These are phyloP conservation scores for Penicillium sp. DNA, from an alignment of 2,329 filamentous ascomycete genomes.

Conservation along the genomic window DNA sequence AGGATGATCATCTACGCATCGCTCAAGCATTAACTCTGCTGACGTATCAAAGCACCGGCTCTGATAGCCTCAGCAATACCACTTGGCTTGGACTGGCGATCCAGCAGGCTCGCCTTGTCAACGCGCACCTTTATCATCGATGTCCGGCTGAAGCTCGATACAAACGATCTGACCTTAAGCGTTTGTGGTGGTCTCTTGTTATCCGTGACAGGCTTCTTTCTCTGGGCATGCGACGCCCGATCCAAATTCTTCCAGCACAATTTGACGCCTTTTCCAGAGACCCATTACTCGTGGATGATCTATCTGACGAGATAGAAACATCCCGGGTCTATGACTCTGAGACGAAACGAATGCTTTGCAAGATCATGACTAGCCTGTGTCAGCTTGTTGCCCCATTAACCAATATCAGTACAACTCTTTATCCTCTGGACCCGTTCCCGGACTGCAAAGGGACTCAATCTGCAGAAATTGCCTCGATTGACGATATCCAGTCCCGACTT, in stretches of 20 bases:
- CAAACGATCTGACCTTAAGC: background rate
- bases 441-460: background rate
- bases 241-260: background rate
- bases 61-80: background rate
- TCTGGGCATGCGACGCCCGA: background rate
- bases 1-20: background rate
- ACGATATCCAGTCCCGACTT: slow-evolving; percentile 1
- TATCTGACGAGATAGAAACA: background rate
- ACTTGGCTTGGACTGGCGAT: slow-evolving; percentile 1
- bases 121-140: slow-evolving; percentile 1
- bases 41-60: background rate
- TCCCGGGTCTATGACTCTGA: background rate
- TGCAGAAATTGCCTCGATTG: background rate
- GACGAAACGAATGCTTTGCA: background rate
- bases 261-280: background rate
- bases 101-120: background rate
- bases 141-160: background rate
- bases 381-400: background rate
- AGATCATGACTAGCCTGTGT: slow-evolving; percentile 1
- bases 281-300: background rate
- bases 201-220: slow-evolving; percentile 1
- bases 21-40: background rate
- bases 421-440: background rate
- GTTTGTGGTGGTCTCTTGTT: background rate
- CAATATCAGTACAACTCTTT: background rate